Conservation (phyloP, 768 basidiomycete genomes). For the Cystobasidium onofrii region DNA sequence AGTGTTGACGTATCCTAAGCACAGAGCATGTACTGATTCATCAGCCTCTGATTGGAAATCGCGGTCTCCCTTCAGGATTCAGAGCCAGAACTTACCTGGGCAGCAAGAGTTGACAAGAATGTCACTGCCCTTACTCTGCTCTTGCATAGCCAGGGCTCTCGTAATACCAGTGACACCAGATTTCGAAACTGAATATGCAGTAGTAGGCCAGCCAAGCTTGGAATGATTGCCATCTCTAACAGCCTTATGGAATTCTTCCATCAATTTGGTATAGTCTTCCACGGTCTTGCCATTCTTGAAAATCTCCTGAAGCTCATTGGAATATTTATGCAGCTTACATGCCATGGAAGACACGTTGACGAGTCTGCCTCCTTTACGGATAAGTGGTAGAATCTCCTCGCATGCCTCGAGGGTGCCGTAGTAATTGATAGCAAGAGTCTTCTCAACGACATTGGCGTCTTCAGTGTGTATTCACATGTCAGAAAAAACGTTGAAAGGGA, state of each 20-base stretch:
- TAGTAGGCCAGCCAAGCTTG: slow-evolving; percentile 37
- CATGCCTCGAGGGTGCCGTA: slow-evolving; percentile 34
- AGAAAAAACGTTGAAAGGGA: neutral
- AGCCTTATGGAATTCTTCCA: slow-evolving; percentile 35
- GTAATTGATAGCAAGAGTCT: slow-evolving; percentile 38
- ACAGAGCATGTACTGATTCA: too few species aligned
- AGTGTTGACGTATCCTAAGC: slow-evolving; percentile 34
- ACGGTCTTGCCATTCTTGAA: slow-evolving; percentile 27
- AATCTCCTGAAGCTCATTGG: slow-evolving; percentile 27
- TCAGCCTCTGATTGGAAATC: too few species aligned
- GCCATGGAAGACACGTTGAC: slow-evolving; percentile 38
- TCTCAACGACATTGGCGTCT: slow-evolving; percentile 35
- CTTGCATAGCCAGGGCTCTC: slow-evolving; percentile 30
- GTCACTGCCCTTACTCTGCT: slow-evolving; percentile 20
- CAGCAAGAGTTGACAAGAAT: slow-evolving; percentile 39
- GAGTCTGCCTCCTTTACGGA: slow-evolving; percentile 32
- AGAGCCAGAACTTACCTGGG: too few species aligned
- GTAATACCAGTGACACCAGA: slow-evolving; percentile 36
- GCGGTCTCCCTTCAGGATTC: too few species aligned
- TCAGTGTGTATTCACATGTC: slow-evolving; percentile 4
- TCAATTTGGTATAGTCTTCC: slow-evolving; percentile 28
- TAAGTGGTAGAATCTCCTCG: slow-evolving; percentile 37
- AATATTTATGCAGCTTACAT: slow-evolving; percentile 30
- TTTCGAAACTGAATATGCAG: slow-evolving; percentile 38
- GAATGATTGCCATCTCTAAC: slow-evolving; percentile 36